Evolutionary conservation across 2,329 filamentous ascomycete genomes (phyloP).

Genomic region (Fusarium pininemorale): DNA sequence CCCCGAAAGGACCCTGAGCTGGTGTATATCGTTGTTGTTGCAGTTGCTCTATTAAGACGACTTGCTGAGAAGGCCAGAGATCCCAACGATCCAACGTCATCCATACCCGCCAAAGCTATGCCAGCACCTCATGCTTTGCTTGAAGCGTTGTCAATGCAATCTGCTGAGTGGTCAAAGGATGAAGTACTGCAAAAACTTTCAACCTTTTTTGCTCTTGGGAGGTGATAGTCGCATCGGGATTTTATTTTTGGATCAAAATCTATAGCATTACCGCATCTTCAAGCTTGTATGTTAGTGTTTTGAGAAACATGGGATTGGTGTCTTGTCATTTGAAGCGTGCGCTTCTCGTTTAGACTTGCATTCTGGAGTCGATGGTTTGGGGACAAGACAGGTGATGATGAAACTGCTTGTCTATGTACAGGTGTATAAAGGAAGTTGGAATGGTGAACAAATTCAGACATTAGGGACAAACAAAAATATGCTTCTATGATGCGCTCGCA

Average conservation of each 20-base stretch:
- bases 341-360: conserved; percentile 44
- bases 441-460: conserved; percentile 41
- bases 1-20: conserved; percentile 60
- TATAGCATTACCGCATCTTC: conserved; percentile 21
- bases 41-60: conserved; percentile 72
- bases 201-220: conserved; percentile 60
- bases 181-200: conserved; percentile 75
- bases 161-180: conserved; percentile 69
- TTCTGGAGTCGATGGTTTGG: conserved; percentile 43
- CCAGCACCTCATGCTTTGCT: conserved; percentile 75
- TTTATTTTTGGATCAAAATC: conserved; percentile 34
- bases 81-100: conserved; percentile 58
- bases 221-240: conserved; percentile 49
- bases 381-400: conserved; percentile 34
- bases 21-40: conserved; percentile 72
- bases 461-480: conserved; percentile 37
- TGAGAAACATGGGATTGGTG: conserved; percentile 40
- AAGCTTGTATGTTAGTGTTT: conserved; percentile 46
- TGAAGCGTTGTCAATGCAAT: conserved; percentile 71
- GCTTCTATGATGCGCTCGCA: conserved; percentile 38
- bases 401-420: conserved; percentile 29
- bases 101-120: conserved; percentile 68
- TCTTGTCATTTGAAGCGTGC: conserved; percentile 41
- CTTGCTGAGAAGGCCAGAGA: conserved; percentile 74
- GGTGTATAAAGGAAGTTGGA: conserved; percentile 40